Conservation (phyloP, 2,329 filamentous ascomycete genomes). For the Tolypocladium paradoxum region DNA sequence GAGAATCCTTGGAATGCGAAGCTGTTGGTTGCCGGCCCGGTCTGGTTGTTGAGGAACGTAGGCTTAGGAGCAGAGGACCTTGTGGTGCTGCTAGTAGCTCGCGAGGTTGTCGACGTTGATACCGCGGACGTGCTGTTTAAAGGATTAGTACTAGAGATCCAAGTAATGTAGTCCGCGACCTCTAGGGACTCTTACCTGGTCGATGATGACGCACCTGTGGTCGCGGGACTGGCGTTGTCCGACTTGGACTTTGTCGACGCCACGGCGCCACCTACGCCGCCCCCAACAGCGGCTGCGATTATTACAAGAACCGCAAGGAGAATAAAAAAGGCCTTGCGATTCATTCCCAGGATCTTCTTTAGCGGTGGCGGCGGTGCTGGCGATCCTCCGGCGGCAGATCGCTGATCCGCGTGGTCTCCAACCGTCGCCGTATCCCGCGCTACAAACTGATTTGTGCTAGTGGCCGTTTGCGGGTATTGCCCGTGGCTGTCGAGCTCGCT, state of each 20-base stretch:
- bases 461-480: neutral
- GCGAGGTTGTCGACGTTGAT: neutral
- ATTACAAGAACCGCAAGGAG: slow-evolving; percentile 4
- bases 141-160: neutral
- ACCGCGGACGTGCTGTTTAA: neutral
- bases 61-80: neutral
- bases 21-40: slow-evolving; percentile 1
- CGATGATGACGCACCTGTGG: neutral
- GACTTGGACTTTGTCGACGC: slow-evolving; percentile 4
- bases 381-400: neutral
- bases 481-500: neutral
- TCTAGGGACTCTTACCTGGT: neutral
- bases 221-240: neutral
- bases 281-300: slow-evolving; percentile 8
- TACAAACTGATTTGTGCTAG: neutral
- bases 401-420: neutral
- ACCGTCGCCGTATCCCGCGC: neutral
- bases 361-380: neutral
- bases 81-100: neutral
- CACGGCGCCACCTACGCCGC: slow-evolving; percentile 8
- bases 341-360: slow-evolving; percentile 5
- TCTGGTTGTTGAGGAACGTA: slow-evolving; percentile 14
- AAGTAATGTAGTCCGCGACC: neutral
- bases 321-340: slow-evolving; percentile 7
- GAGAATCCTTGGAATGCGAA: slow-evolving; percentile 23